Evolutionary conservation across 106 monocot species (phyloP).

Genomic region (Dendrobium officinale): DNA sequence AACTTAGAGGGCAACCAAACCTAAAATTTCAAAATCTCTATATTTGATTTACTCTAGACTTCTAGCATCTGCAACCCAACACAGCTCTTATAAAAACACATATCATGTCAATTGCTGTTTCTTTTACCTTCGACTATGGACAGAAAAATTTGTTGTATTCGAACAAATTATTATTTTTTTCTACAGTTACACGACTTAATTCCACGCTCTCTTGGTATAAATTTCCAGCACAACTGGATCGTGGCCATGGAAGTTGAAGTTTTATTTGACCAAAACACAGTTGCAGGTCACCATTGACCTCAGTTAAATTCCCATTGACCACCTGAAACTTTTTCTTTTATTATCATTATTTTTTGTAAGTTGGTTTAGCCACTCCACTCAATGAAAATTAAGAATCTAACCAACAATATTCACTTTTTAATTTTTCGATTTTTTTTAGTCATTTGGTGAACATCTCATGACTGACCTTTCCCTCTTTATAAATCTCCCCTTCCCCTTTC

Average conservation of each 20-base stretch:
- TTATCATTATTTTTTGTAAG: background rate
- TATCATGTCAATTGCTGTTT: no score
- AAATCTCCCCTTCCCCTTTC: background rate
- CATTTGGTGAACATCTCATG: background rate
- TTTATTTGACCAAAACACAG: background rate
- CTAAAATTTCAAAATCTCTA: no score
- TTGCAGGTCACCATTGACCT: background rate
- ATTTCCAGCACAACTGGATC: background rate
- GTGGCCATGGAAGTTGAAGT: background rate
- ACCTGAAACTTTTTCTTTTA: background rate
- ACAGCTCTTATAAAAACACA: no score
- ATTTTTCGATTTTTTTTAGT: background rate
- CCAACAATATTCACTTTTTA: background rate
- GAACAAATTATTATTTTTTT: no score
- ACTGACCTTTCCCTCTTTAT: slow-evolving; percentile 6
- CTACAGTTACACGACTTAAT: background rate
- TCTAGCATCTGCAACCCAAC: no score
- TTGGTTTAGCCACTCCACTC: background rate
- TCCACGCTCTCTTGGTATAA: background rate
- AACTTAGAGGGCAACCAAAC: no score
- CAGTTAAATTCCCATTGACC: background rate
- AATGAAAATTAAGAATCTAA: background rate
- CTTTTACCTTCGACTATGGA: no score
- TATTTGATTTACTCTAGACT: no score
- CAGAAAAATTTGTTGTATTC: no score